Evolutionary conservation across 805 yeast species (phyloP), one percentile per base, ranked within the genome.

Genomic region (Candida peoriensis): DNA sequence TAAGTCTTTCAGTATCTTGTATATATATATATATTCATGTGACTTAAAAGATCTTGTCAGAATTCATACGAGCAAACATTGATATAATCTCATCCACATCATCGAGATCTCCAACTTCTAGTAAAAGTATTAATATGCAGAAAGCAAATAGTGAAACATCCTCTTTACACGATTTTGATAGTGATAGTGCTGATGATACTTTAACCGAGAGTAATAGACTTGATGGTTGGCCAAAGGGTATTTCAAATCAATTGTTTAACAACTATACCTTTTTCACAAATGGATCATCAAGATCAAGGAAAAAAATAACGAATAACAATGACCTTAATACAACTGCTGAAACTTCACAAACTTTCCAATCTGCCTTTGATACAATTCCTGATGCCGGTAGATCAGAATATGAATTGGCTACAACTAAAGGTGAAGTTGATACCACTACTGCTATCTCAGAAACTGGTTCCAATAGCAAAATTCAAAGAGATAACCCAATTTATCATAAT

Each of bases 11-110:
- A n/a, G n/a, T n/a, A n/a, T n/a, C n/a, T n/a, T n/a, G n/a, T n/a
- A n/a, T n/a, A n/a, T n/a, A n/a, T n/a, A n/a, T n/a, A n/a, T n/a
- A n/a, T n/a, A n/a, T n/a, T n/a, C n/a, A n/a, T n/a, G n/a, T n/a
- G n/a, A n/a, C n/a, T n/a, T n/a, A n/a, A n/a, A n/a, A n/a, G n/a
- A n/a, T n/a, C n/a, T 47, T 48, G 54, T 23, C 50, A 2, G 50
- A 48, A 33, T 47, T 47, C 32, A 38, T 48, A 13, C 41, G 44
- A 29, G 39, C 32, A 19, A 42, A 45, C 27, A 40, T 47, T 28
- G 44, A 47, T 21, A 37, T 38, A 20, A 41, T 45, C 23, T 47
- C 51, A 21, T 37, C 49, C 20, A 36, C 13, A 9, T 8, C 22
- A 8, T 16, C 28, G 10, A 18, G 28, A n/a, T n/a, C n/a, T n/a